Percentiles rank a stretch among this genome's conserved stretches.
Evolutionary conservation across 768 basidiomycete genomes (phyloP).

Genomic region (Amanita molliuscula): DNA sequence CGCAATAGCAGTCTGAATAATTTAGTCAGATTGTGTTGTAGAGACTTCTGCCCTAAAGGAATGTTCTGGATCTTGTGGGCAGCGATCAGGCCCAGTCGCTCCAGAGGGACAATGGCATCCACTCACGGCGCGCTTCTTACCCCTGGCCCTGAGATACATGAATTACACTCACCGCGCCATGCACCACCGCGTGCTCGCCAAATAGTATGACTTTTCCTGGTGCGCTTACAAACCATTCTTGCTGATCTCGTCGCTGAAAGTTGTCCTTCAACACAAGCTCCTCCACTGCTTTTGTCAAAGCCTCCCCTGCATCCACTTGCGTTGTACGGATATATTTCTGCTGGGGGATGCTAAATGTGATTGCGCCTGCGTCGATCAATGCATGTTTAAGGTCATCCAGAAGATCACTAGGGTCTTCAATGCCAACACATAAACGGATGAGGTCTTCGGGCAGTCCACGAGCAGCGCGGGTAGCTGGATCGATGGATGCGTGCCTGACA

Average conservation of each 20-base stretch:
- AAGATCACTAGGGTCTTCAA: slow-evolving; percentile 89
- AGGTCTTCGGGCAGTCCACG: slow-evolving; percentile 98
- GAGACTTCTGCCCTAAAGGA: slow-evolving; percentile 1
- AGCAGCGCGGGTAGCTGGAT: slow-evolving; percentile 88
- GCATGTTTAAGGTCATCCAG: slow-evolving; percentile 93
- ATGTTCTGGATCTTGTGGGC: slow-evolving; percentile 2
- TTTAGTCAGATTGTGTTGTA: slow-evolving; percentile 7
- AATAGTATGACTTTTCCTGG: slow-evolving; percentile 98
- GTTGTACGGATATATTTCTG: slow-evolving; percentile 34
- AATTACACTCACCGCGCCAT: slow-evolving; percentile 72
- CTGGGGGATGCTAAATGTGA: slow-evolving; percentile 45
- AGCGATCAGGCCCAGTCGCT: slow-evolving; percentile 3
- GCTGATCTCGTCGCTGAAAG: slow-evolving; percentile 19
- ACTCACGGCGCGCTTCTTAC: slow-evolving; percentile 2
- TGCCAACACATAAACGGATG: slow-evolving; percentile 95
- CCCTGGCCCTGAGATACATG: slow-evolving; percentile 10
- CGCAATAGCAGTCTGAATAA: slow-evolving; percentile 76
- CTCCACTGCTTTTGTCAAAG: slow-evolving; percentile 54
- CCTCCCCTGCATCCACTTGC: slow-evolving; percentile 23
- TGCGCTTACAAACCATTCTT: slow-evolving; percentile 83
- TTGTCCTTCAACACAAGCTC: slow-evolving; percentile 39
- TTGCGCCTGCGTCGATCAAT: slow-evolving; percentile 85
- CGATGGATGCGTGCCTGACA: slow-evolving; percentile 90
- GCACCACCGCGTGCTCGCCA: slow-evolving; percentile 97
- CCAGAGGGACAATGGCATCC: neutral